A percentile compares a stretch with the other conserved stretches of the same genome.
phyloP scores from a whole-genome alignment of 257 asterid species.

The Apocynum venetum region DNA sequence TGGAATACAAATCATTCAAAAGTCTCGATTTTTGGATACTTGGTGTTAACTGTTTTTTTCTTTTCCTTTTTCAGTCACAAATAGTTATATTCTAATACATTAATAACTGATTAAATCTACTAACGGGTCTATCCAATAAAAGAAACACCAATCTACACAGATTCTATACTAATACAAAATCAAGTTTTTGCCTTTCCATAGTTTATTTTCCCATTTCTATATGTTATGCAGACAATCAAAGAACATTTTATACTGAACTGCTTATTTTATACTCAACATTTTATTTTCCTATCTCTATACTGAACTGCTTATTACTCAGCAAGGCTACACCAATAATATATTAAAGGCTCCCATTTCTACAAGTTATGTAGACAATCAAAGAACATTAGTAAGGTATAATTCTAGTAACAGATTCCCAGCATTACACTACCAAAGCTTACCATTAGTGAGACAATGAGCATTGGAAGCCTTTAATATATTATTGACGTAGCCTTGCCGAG shows the following conservation, averaged over 20 bases:
- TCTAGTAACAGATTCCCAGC: neutral
- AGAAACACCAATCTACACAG: neutral
- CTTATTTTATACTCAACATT: too few species aligned
- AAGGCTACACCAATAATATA: neutral
- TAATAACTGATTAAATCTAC: neutral
- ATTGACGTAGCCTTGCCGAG: neutral
- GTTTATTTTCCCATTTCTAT: neutral
- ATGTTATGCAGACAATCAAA: neutral
- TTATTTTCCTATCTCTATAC: neutral
- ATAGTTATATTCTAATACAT: neutral
- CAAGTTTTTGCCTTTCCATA: neutral
- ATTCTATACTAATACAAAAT: neutral
- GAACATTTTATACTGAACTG: too few species aligned
- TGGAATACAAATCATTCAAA: neutral
- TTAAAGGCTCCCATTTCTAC: too few species aligned
- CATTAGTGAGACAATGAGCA: too few species aligned
- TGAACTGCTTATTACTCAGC: neutral
- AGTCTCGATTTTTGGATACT: neutral
- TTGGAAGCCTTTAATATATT: neutral
- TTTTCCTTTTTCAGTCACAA: neutral
- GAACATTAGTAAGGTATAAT: neutral
- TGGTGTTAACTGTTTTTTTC: neutral
- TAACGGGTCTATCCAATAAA: neutral
- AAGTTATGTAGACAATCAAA: too few species aligned
- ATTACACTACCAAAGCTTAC: neutral